Conservation (phyloP, 352 stramenopile species). For the Phytophthora nicotianae region DNA sequence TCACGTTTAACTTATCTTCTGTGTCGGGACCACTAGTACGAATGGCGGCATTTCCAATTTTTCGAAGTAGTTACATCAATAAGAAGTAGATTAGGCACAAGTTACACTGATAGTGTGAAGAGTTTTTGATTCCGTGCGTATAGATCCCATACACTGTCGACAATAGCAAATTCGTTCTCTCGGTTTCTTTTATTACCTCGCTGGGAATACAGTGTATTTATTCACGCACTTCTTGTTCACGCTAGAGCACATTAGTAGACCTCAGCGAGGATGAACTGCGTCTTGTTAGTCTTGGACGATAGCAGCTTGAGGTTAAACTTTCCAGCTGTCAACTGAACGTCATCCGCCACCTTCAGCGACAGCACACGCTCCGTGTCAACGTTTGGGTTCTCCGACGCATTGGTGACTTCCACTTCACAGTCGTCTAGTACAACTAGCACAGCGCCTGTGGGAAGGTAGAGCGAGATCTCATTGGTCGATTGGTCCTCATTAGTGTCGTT, state of each 20-base stretch:
- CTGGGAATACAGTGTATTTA: neutral
- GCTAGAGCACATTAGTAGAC: conserved; percentile 20
- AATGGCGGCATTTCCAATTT: no score
- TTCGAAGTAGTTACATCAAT: neutral
- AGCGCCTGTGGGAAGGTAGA: conserved; percentile 37
- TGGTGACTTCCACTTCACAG: conserved; percentile 36
- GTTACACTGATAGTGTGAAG: conserved; percentile 3
- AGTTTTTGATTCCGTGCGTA: neutral
- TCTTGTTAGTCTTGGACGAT: conserved; percentile 24
- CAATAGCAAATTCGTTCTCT: neutral
- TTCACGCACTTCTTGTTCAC: conserved; percentile 1
- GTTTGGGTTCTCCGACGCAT: conserved; percentile 13
- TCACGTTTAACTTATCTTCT: no score
- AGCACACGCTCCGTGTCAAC: conserved; percentile 16
- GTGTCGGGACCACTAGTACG: no score
- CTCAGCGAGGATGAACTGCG: conserved; percentile 31
- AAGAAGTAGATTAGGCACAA: conserved; percentile 1
- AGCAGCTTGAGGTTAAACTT: conserved; percentile 30
- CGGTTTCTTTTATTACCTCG: neutral
- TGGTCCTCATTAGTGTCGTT: conserved; percentile 11
- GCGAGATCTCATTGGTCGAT: conserved; percentile 26
- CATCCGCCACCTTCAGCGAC: conserved; percentile 27
- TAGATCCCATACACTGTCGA: neutral
- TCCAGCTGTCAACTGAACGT: conserved; percentile 21
- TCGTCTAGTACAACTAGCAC: conserved; percentile 47